These are phyloP conservation scores for Diplodia mutila DNA, from an alignment of 2,329 filamentous ascomycete species.

Conservation along the genomic window DNA sequence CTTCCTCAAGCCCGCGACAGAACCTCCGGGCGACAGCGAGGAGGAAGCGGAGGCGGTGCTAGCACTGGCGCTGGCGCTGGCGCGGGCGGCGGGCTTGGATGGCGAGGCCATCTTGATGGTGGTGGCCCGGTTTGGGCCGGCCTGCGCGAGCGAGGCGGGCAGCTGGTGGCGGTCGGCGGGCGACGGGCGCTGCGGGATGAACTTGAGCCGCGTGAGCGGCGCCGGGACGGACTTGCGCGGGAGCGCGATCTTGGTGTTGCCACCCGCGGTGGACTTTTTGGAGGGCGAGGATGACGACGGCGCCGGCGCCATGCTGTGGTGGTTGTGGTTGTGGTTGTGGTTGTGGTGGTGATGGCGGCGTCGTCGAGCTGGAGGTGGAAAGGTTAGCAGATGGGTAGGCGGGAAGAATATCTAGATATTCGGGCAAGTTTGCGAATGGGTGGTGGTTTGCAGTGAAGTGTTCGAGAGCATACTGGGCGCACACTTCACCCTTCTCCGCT, in stretches of 20 bases:
- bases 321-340: not conserved
- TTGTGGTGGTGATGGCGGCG: not conserved
- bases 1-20: not conserved
- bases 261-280: not conserved
- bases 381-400: not conserved
- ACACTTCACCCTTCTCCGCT: not conserved
- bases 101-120: conserved; percentile 5
- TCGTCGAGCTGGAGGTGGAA: not conserved
- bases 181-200: not conserved
- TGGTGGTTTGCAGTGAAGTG: not conserved
- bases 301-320: not conserved
- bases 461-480: not conserved
- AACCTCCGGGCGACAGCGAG: not conserved
- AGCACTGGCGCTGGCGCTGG: not conserved
- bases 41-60: not conserved
- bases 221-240: conserved; percentile 17
- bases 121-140: not conserved
- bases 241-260: not conserved
- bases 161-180: not conserved
- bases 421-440: not conserved
- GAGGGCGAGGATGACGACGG: not conserved
- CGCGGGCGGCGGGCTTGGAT: not conserved
- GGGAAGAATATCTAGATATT: not conserved
- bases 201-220: conserved; percentile 15
- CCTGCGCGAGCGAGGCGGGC: conserved; percentile 8